Evolutionary conservation across 306 rosid species (phyloP).

Genomic region (Trichosanthes cucumerina): DNA sequence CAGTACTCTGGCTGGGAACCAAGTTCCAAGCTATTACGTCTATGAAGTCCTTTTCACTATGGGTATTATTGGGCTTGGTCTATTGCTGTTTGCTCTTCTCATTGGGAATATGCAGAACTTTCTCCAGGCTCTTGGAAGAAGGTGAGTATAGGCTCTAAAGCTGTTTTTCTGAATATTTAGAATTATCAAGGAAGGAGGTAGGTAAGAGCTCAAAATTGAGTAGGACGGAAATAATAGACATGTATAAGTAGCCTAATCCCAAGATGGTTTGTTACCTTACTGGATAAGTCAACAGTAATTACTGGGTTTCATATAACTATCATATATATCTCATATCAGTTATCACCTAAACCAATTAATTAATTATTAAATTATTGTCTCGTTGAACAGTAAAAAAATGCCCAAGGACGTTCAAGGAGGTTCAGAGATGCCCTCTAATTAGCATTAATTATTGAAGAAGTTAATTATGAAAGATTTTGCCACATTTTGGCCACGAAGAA

Average conservation of each 20-base stretch:
- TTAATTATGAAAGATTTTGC: not conserved
- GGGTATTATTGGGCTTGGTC: constrained; percentile 70
- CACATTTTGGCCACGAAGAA: not conserved
- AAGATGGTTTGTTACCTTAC: not conserved
- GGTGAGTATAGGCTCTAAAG: constrained; percentile 27
- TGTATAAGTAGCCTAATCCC: not conserved
- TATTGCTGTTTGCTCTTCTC: constrained; percentile 77
- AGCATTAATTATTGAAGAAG: not conserved
- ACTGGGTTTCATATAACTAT: not conserved
- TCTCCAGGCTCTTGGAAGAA: constrained; percentile 72
- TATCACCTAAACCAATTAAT: not conserved
- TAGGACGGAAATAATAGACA: not conserved
- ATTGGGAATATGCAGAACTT: constrained; percentile 84
- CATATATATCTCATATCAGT: not conserved
- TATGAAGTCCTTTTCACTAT: constrained; percentile 73
- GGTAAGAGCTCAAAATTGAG: constrained; percentile 1
- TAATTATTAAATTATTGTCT: not conserved
- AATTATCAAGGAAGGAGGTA: not conserved
- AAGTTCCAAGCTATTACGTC: constrained; percentile 53
- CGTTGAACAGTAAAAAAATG: not conserved
- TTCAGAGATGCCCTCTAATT: not conserved
- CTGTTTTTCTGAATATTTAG: not conserved
- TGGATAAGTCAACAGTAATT: not conserved
- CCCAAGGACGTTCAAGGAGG: not conserved
- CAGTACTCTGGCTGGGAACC: constrained; percentile 70